Evolutionary conservation across 2,329 filamentous ascomycete genomes (phyloP).

Genomic region (Alternaria solani): DNA sequence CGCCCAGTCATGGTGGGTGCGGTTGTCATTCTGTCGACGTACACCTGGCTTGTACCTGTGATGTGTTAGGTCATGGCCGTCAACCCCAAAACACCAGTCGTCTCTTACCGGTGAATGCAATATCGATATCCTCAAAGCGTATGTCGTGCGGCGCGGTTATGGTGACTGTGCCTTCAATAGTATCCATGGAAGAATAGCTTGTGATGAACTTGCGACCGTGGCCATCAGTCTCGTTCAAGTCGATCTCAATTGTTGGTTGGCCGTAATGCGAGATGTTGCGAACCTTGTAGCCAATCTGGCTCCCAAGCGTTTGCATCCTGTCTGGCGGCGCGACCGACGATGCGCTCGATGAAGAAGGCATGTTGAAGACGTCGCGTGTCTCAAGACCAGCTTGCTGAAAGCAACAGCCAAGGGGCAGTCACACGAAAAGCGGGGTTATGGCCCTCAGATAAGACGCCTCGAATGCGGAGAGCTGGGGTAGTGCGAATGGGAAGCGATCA

Average conservation of each 20-base stretch:
- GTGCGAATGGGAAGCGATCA: neutral
- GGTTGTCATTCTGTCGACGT: slow-evolving; percentile 63
- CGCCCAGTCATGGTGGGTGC: slow-evolving; percentile 62
- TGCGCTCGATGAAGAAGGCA: slow-evolving; percentile 30
- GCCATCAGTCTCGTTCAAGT: slow-evolving; percentile 47
- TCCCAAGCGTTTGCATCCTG: slow-evolving; percentile 42
- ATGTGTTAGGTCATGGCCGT: slow-evolving; percentile 21
- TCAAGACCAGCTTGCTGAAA: slow-evolving; percentile 11
- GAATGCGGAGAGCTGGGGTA: slow-evolving; percentile 31
- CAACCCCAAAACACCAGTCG: neutral
- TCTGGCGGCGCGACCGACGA: slow-evolving; percentile 32
- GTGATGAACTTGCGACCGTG: slow-evolving; percentile 48
- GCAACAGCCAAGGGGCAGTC: slow-evolving; percentile 18
- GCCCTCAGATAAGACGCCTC: slow-evolving; percentile 18
- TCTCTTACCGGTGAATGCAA: slow-evolving; percentile 63
- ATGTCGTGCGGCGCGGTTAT: slow-evolving; percentile 62
- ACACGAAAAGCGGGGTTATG: slow-evolving; percentile 13
- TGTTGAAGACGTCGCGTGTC: slow-evolving; percentile 24
- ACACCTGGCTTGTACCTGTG: slow-evolving; percentile 60
- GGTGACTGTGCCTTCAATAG: slow-evolving; percentile 62
- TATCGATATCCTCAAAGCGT: slow-evolving; percentile 65
- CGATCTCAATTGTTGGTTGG: slow-evolving; percentile 55
- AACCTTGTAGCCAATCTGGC: slow-evolving; percentile 46
- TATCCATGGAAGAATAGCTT: slow-evolving; percentile 66
- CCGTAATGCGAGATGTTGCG: slow-evolving; percentile 43